Conservation (phyloP, 2,329 filamentous ascomycete genomes). For the Metarhizium brunneum region DNA sequence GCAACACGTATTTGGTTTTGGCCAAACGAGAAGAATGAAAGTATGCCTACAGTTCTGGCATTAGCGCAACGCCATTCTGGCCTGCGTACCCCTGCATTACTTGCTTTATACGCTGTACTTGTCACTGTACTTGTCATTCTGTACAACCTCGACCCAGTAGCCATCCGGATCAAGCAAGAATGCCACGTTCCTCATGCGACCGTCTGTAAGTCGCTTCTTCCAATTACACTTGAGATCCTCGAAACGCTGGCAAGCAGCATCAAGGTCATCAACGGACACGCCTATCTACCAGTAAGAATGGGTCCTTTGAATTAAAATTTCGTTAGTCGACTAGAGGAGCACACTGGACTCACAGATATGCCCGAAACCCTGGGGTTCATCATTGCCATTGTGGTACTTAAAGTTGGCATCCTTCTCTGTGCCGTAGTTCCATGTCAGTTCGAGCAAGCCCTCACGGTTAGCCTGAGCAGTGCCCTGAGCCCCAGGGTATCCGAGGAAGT, state of each 20-base stretch:
- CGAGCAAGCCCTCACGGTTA: conserved; percentile 72
- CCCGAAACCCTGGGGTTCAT: conserved; percentile 85
- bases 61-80: neutral
- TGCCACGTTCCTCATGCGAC: conserved; percentile 86
- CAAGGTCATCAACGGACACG: conserved; percentile 78
- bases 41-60: neutral
- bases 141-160: conserved; percentile 74
- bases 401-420: conserved; percentile 81
- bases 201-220: conserved; percentile 94
- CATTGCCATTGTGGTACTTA: conserved; percentile 87
- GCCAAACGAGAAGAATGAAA: too few relatives aligned
- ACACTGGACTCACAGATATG: conserved; percentile 63
- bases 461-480: conserved; percentile 45
- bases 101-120: neutral
- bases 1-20: too few relatives aligned
- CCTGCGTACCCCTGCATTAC: neutral
- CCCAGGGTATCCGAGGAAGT: conserved; percentile 77
- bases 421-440: conserved; percentile 77
- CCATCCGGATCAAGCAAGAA: conserved; percentile 83
- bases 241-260: conserved; percentile 77
- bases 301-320: neutral
- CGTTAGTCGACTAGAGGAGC: neutral
- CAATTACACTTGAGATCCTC: conserved; percentile 74
- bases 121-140: conserved; percentile 50
- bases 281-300: conserved; percentile 33